Evolutionary conservation across 192 early-diverging fungal species (phyloP).

Genomic region (Lunasporangiospora selenospora): DNA sequence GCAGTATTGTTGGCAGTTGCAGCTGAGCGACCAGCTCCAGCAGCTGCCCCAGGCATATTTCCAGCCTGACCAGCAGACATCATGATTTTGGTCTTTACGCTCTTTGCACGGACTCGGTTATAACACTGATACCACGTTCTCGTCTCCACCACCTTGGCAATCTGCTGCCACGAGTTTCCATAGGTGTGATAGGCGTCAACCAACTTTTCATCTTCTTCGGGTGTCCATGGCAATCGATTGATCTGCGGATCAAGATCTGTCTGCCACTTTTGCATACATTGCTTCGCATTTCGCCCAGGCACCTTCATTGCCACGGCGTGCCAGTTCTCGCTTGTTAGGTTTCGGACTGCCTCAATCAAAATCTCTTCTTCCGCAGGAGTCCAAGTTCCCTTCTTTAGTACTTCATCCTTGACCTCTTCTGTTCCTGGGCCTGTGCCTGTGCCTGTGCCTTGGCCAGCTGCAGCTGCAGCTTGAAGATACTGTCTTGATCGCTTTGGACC

Average conservation of each 20-base stretch:
- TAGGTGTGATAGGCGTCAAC: conserved; percentile 44
- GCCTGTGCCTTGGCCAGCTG: conserved; percentile 1
- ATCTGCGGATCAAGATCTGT: conserved; percentile 46
- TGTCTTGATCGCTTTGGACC: conserved; percentile 3
- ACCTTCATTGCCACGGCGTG: conserved; percentile 45
- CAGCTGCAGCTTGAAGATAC: background rate
- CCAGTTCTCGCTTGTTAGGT: conserved; percentile 40
- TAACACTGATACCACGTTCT: conserved; percentile 49
- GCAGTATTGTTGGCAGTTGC: too few species aligned
- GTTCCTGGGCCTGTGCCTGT: conserved; percentile 8
- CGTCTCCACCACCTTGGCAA: conserved; percentile 46
- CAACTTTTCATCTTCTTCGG: conserved; percentile 36
- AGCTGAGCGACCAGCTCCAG: too few species aligned
- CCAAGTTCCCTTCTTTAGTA: conserved; percentile 47
- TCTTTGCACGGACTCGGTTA: conserved; percentile 46
- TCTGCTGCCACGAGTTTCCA: conserved; percentile 48
- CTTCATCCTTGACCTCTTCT: conserved; percentile 10
- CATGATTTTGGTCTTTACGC: conserved; percentile 43
- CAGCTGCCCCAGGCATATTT: too few species aligned
- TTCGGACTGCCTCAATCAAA: conserved; percentile 31
- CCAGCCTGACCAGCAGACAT: conserved; percentile 15
- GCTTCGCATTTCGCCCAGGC: conserved; percentile 43
- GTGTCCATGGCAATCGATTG: conserved; percentile 38
- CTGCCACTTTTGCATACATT: conserved; percentile 50
- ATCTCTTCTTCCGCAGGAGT: conserved; percentile 33